Base-by-base conservation (phyloP, 192 early-diverging fungal species). In the Fimicolochytrium jonesii region DNA sequence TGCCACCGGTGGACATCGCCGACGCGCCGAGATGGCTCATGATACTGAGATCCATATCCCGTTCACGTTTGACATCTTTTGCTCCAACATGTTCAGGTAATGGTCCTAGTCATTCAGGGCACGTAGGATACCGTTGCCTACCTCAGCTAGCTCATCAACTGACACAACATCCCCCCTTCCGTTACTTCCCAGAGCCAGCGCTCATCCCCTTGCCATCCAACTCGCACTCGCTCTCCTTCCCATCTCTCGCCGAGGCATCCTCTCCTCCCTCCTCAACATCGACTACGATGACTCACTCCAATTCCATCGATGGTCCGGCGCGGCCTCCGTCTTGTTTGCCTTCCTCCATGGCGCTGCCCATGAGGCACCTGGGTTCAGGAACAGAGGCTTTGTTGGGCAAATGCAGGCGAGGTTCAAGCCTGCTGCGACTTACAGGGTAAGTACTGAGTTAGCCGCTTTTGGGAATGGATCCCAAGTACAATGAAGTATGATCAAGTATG, bases 181-280 rank as follows among this genome's bases (percentile, higher is more conserved):
- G 7, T 15, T 20, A 7, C 7, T 15, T 48, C 22, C n/a, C 22
- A 25, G 25, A 9, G 46, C 9, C 7, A 7, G 10, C 9, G 46
- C 20, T 6, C 11, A 32, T 32, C 51, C 22, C 6, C 10, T 22
- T 17, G 39, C 47, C 18, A 57, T 57, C 22, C 52, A 66, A 34
- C 22, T 48, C 13, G 37, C 61, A 30, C 45, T 61, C 42, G 33
- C 59, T 0, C 44, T 61, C 13, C 39, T 61, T 2, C 59, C 59
- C 4, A 61, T 32, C 4, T 50, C 59, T 28, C 59, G 59, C 22
- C 17, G 25, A 7, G 34, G 61, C 9, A 30, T 64, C 23, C 51
- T 64, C 6, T 32, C 61, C 15, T 20, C 44, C 20, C 15, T 51
- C 13, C 35, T 61, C 34, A 13, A 30, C 13, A 59, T 61, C 45